Conservation (phyloP, 2,329 filamentous ascomycete genomes). For the Chaetomium sp. region DNA sequence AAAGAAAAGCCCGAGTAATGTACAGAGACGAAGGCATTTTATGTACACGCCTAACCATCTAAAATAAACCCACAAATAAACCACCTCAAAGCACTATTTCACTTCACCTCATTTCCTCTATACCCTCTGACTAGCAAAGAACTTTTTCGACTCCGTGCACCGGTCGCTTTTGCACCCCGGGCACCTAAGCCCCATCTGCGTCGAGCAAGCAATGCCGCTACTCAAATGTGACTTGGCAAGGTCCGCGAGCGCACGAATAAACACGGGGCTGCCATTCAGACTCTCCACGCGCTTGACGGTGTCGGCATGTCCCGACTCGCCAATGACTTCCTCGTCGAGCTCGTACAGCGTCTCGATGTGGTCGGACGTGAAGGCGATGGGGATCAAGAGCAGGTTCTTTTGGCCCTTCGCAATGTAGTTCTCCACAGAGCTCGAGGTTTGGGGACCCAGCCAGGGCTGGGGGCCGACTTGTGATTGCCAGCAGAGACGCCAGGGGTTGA, state of each 20-base stretch:
- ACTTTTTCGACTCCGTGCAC: conserved; percentile 71
- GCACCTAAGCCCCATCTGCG: conserved; percentile 85
- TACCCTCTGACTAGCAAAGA: conserved; percentile 44
- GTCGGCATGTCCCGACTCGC: conserved; percentile 70
- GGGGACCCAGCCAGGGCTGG: conserved; percentile 88
- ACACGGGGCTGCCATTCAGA: conserved; percentile 82
- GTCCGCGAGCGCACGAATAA: conserved; percentile 84
- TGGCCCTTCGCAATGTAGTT: conserved; percentile 86
- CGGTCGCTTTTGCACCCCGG: conserved; percentile 87
- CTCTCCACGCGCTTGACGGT: conserved; percentile 86
- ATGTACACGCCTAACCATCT: too few species aligned
- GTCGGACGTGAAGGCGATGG: conserved; percentile 97
- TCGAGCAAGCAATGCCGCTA: conserved; percentile 61
- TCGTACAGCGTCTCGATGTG: conserved; percentile 97
- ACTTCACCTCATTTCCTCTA: neutral
- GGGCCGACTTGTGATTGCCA: conserved; percentile 99
- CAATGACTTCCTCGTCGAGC: conserved; percentile 89
- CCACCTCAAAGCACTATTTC: too few species aligned
- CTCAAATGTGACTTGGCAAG: conserved; percentile 75
- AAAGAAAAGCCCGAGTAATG: too few species aligned
- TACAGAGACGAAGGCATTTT: too few species aligned
- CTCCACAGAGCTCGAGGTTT: conserved; percentile 82
- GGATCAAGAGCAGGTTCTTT: conserved; percentile 83
- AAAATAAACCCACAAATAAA: too few species aligned
- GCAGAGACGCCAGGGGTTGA: conserved; percentile 85